These are phyloP conservation scores for Rauvolfia tetraphylla DNA, from an alignment of 257 asterid species.

Conservation along the genomic window DNA sequence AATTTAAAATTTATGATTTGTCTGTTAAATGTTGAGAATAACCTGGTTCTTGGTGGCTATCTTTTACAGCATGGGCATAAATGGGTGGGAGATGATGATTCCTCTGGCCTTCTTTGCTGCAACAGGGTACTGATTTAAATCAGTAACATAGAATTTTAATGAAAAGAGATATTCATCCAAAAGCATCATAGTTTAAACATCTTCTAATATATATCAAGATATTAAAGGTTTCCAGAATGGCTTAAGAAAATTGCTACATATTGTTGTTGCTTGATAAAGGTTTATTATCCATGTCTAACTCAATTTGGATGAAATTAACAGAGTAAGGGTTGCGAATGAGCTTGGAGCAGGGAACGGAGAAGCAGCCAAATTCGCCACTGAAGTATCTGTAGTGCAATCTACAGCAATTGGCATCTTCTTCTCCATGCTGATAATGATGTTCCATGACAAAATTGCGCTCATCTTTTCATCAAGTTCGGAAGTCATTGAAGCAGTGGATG, in stretches of 20 bases:
- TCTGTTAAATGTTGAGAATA: background rate
- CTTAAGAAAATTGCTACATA: background rate
- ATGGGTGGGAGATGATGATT: slow-evolving; percentile 53
- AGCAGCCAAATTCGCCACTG: slow-evolving; percentile 44
- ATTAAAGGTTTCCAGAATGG: background rate
- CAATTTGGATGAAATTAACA: slow-evolving; percentile 7
- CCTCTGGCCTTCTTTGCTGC: slow-evolving; percentile 52
- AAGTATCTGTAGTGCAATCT: slow-evolving; percentile 30
- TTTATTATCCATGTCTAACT: background rate
- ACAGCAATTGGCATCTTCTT: slow-evolving; percentile 32
- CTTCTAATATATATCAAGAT: too few species aligned
- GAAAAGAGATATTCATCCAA: background rate
- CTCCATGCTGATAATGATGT: slow-evolving; percentile 28
- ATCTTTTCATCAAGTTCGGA: slow-evolving; percentile 31
- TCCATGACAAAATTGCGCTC: slow-evolving; percentile 30
- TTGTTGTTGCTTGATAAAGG: background rate
- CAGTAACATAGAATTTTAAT: background rate
- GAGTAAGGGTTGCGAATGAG: slow-evolving; percentile 55
- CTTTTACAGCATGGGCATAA: slow-evolving; percentile 41
- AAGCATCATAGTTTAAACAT: background rate
- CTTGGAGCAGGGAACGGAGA: slow-evolving; percentile 42
- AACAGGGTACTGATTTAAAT: slow-evolving; percentile 30
- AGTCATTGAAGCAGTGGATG: slow-evolving; percentile 30
- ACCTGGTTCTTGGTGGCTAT: background rate
- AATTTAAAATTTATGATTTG: too few species aligned